Conservation (phyloP, 305 asterid genomes). For the Stenogyne calaminthoides region DNA sequence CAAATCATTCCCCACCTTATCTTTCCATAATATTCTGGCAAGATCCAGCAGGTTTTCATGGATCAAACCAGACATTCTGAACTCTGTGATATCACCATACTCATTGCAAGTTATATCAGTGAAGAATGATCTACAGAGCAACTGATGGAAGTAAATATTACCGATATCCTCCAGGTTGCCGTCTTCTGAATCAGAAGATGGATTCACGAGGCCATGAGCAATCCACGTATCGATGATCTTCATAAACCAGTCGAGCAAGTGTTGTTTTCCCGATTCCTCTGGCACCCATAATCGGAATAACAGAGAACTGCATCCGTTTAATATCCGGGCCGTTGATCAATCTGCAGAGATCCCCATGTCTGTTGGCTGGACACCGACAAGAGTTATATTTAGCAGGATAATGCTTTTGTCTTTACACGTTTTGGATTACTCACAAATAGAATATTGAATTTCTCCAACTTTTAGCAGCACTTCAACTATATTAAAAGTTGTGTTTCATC, state of each 20-base stretch:
- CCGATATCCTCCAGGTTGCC: background rate
- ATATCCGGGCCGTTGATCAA: background rate
- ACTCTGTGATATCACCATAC: background rate
- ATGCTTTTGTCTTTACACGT: no score
- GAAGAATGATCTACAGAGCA: constrained; percentile 18
- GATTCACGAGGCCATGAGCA: constrained; percentile 5
- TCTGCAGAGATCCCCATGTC: no score
- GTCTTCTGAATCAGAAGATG: background rate
- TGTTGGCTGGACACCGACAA: no score
- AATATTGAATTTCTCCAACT: no score
- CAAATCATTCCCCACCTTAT: constrained; percentile 7
- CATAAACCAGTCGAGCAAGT: constrained; percentile 14
- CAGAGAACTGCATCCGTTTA: background rate
- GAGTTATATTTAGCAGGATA: no score
- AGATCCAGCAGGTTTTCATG: background rate
- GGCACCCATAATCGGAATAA: constrained; percentile 7
- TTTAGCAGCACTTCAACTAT: no score
- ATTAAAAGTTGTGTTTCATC: no score
- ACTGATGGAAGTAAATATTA: background rate
- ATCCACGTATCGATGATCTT: constrained; percentile 1
- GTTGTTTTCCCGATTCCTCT: constrained; percentile 23
- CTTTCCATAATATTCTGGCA: background rate
- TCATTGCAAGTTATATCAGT: constrained; percentile 4
- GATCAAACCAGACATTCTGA: constrained; percentile 17
- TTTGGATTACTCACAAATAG: no score